Conservation (phyloP, 306 rosid genomes). For the Hippophae gyantsensis region DNA sequence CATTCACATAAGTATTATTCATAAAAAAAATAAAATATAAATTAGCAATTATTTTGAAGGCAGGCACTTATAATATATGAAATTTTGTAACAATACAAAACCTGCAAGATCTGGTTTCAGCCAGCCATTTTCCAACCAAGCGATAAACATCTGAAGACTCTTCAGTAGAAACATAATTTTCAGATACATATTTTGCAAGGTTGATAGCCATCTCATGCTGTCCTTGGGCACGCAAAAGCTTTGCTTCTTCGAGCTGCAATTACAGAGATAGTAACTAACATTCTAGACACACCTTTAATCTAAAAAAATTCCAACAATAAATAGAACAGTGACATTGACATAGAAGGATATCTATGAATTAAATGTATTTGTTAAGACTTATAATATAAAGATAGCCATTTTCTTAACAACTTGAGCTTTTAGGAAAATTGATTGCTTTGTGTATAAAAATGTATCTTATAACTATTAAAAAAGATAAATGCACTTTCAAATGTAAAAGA, state of each 20-base stretch:
- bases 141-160: slow-evolving; percentile 82
- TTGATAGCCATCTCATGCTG: slow-evolving; percentile 84
- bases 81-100: slow-evolving; percentile 20
- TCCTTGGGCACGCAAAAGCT: slow-evolving; percentile 90
- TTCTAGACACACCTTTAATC: background rate
- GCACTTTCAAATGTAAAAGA: too few species aligned
- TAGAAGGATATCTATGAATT: too few species aligned
- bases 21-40: slow-evolving; percentile 2
- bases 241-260: slow-evolving; percentile 92
- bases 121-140: slow-evolving; percentile 93
- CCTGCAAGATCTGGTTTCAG: slow-evolving; percentile 99
- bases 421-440: too few species aligned
- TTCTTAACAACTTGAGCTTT: too few species aligned
- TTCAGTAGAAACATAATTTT: slow-evolving; percentile 38
- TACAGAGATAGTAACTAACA: slow-evolving; percentile 10
- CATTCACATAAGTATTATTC: slow-evolving; percentile 1
- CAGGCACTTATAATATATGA: slow-evolving; percentile 6
- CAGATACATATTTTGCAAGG: slow-evolving; percentile 66
- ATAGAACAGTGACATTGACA: background rate
- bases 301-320: background rate
- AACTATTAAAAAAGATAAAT: too few species aligned
- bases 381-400: too few species aligned
- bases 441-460: too few species aligned
- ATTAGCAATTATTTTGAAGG: slow-evolving; percentile 8
- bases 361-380: too few species aligned